Conservation (phyloP, 352 stramenopile species). For the Phytophthora cajani region DNA sequence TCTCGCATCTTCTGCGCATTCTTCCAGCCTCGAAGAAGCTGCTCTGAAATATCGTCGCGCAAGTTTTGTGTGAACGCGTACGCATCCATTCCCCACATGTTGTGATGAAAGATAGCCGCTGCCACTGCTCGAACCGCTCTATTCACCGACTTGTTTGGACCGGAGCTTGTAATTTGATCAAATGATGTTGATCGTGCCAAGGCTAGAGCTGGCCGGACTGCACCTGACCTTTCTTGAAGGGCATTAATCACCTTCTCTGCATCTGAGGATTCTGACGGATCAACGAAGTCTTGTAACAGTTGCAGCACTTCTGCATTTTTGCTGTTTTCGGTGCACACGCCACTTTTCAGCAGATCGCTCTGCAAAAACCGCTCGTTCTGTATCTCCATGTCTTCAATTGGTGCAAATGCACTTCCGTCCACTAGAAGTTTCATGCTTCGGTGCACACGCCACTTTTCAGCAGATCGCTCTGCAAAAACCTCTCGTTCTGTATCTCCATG, state of each 20-base stretch:
- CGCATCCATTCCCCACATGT: conserved; percentile 89
- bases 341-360: conserved; percentile 76
- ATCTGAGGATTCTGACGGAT: conserved; percentile 43
- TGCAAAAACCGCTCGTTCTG: conserved; percentile 62
- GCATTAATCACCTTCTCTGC: conserved; percentile 56
- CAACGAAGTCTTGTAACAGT: conserved; percentile 68
- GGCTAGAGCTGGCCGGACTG: conserved; percentile 14
- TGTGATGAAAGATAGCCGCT: conserved; percentile 87
- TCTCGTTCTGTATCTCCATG: conserved; percentile 56
- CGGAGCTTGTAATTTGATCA: conserved; percentile 42
- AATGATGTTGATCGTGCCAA: conserved; percentile 48
- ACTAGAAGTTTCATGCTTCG: conserved; percentile 52
- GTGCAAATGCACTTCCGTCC: conserved; percentile 51
- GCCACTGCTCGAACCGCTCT: conserved; percentile 70
- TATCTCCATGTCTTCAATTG: conserved; percentile 57
- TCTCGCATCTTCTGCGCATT: conserved; percentile 89
- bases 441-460: conserved; percentile 62
- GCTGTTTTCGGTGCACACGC: conserved; percentile 45
- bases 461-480: conserved; percentile 72
- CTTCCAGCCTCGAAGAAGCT: conserved; percentile 77
- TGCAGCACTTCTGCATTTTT: conserved; percentile 64
- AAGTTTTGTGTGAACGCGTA: conserved; percentile 71
- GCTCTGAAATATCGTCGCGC: conserved; percentile 63
- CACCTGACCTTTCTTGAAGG: conserved; percentile 41
- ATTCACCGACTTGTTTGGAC: conserved; percentile 51